Evolutionary conservation across 2,329 filamentous ascomycete genomes (phyloP).

Genomic region (Lachnellula subtilissima): DNA sequence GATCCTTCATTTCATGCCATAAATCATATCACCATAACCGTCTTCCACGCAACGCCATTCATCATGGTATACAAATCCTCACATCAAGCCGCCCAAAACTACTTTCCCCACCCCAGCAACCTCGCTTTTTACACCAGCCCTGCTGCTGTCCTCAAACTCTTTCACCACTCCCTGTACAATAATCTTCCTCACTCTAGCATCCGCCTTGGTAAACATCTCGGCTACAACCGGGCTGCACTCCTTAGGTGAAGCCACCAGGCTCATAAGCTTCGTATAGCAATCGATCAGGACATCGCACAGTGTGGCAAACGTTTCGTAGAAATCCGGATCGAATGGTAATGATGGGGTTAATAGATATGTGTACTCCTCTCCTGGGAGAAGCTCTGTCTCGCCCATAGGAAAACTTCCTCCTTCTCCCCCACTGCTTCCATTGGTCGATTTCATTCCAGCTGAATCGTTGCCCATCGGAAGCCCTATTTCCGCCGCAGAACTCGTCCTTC

Average conservation of each 20-base stretch:
- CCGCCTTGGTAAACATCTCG: slow-evolving; percentile 86
- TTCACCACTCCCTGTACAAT: slow-evolving; percentile 81
- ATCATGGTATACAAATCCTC: slow-evolving; percentile 12
- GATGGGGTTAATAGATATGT: slow-evolving; percentile 83
- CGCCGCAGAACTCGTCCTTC: slow-evolving; percentile 52
- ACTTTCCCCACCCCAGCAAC: slow-evolving; percentile 82
- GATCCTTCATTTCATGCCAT: slow-evolving; percentile 14
- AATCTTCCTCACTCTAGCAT: slow-evolving; percentile 79
- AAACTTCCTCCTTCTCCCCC: slow-evolving; percentile 38
- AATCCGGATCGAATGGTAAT: slow-evolving; percentile 93
- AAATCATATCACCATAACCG: slow-evolving; percentile 13
- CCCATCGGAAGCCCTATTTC: slow-evolving; percentile 53
- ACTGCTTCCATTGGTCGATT: slow-evolving; percentile 38
- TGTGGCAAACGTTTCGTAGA: slow-evolving; percentile 93
- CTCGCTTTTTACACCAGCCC: slow-evolving; percentile 72
- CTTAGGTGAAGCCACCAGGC: slow-evolving; percentile 68
- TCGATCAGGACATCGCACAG: slow-evolving; percentile 94
- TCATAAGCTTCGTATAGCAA: slow-evolving; percentile 75
- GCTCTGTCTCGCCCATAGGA: slow-evolving; percentile 56
- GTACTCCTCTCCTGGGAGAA: slow-evolving; percentile 81
- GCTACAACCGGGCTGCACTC: slow-evolving; percentile 66
- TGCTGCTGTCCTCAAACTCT: slow-evolving; percentile 87
- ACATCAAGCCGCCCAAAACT: slow-evolving; percentile 81
- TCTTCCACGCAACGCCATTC: background rate
- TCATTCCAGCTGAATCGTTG: slow-evolving; percentile 42